Conservation (phyloP, 768 basidiomycete genomes). For the Crepidotus variabilis region DNA sequence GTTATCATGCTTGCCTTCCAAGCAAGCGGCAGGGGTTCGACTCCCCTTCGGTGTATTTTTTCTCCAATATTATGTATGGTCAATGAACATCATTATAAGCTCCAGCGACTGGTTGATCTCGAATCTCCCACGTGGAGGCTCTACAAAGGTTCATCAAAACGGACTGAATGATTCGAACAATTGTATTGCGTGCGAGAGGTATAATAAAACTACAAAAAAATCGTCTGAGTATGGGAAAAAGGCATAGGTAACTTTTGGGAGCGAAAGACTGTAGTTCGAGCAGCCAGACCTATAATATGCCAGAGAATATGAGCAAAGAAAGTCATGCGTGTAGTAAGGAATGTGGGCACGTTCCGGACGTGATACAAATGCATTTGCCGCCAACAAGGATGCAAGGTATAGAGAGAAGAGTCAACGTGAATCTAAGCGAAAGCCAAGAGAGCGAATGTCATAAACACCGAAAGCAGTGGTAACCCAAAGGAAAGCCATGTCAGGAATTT, state of each 20-base stretch:
- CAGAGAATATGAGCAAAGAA: neutral
- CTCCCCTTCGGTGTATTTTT: constrained; percentile 60
- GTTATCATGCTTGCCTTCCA: constrained; percentile 71
- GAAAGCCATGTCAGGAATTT: neutral
- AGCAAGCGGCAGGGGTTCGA: constrained; percentile 77
- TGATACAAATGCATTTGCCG: neutral
- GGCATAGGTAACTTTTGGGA: no score
- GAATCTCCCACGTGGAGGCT: no score
- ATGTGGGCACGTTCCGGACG: neutral
- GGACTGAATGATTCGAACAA: no score
- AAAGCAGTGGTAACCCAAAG: neutral
- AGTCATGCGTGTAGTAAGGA: neutral
- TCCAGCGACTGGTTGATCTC: no score
- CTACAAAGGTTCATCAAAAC: no score
- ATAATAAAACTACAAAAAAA: no score
- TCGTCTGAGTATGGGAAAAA: no score
- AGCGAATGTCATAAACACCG: neutral
- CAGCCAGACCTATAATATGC: no score
- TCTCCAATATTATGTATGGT: neutral
- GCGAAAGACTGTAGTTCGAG: no score
- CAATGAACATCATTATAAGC: no score
- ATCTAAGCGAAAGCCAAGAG: neutral
- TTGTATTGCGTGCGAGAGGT: no score
- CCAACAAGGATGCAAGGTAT: neutral
- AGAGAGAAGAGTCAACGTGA: neutral